A percentile compares a stretch with the other conserved stretches of the same genome.
Conservation (phyloP, 2,329 filamentous ascomycete genomes). For the Cryphonectria parasitica region DNA sequence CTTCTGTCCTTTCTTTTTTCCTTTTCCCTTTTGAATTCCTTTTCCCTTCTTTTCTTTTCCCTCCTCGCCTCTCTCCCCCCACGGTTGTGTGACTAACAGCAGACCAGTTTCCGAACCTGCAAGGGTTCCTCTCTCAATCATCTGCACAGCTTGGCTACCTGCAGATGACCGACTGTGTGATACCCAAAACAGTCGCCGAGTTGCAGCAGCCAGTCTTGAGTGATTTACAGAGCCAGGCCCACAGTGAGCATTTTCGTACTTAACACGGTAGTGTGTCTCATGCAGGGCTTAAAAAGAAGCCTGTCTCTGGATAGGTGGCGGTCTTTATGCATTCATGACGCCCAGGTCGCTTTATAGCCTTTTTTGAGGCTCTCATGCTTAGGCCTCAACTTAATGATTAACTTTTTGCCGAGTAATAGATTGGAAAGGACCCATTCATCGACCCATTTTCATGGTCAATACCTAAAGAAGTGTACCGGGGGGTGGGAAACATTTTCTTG, state of each 20-base stretch:
- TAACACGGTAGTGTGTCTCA: constrained; percentile 5
- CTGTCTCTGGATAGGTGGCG: not conserved
- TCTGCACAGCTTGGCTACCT: not conserved
- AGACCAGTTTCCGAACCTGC: not conserved
- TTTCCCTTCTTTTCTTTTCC: not conserved
- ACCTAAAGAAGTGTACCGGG: not conserved
- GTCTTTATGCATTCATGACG: not conserved
- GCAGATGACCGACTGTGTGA: not conserved
- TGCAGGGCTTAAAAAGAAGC: not conserved
- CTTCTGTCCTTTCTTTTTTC: not conserved
- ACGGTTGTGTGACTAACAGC: not conserved
- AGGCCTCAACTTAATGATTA: not conserved
- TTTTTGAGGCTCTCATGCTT: not conserved
- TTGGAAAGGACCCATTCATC: not conserved
- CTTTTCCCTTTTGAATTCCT: no score
- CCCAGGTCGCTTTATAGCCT: not conserved
- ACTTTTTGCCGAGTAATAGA: constrained; percentile 1
- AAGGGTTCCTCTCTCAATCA: not conserved
- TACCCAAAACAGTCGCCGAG: not conserved
- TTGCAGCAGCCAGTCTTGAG: not conserved
- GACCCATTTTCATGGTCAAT: not conserved
- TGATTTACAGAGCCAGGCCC: not conserved
- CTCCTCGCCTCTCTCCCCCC: no score
- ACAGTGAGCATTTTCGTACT: not conserved
- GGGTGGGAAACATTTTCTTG: not conserved